phyloP scores from a whole-genome alignment of 192 early-diverging fungal species.

The Coemansia sp. region DNA sequence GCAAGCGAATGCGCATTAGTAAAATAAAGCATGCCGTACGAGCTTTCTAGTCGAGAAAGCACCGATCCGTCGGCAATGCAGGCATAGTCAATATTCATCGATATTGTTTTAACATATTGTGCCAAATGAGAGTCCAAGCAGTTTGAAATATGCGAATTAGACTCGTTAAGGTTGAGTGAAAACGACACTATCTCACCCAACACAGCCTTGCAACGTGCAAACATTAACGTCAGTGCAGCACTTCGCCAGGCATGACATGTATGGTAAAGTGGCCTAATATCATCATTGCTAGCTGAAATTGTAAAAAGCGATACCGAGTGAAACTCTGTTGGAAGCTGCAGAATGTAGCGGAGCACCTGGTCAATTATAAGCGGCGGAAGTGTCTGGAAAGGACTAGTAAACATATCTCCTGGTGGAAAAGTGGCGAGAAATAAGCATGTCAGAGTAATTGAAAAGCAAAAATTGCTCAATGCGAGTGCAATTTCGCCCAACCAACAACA shows the following conservation, averaged over 20 bases:
- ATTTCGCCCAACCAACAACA: too few species aligned
- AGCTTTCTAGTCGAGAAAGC: background rate
- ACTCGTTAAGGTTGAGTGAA: background rate
- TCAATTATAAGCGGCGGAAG: conserved; percentile 11
- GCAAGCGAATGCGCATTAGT: conserved; percentile 1
- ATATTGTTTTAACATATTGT: conserved; percentile 8
- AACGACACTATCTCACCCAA: background rate
- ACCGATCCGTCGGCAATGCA: background rate
- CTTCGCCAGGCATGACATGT: conserved; percentile 6
- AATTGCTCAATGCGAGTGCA: background rate
- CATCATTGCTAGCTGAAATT: background rate
- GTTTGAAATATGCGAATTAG: background rate
- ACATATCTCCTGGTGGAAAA: background rate
- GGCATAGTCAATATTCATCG: background rate
- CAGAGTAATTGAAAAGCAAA: background rate
- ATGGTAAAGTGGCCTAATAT: background rate
- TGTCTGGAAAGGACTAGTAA: background rate
- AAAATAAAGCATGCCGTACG: background rate
- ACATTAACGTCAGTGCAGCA: conserved; percentile 4
- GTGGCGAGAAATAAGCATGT: background rate
- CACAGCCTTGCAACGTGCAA: background rate
- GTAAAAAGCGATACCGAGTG: background rate
- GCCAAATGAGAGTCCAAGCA: conserved; percentile 3
- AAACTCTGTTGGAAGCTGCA: background rate
- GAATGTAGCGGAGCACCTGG: background rate